phyloP scores from a whole-genome alignment of 2,329 filamentous ascomycete genomes.

The Aspergillus jensenii region DNA sequence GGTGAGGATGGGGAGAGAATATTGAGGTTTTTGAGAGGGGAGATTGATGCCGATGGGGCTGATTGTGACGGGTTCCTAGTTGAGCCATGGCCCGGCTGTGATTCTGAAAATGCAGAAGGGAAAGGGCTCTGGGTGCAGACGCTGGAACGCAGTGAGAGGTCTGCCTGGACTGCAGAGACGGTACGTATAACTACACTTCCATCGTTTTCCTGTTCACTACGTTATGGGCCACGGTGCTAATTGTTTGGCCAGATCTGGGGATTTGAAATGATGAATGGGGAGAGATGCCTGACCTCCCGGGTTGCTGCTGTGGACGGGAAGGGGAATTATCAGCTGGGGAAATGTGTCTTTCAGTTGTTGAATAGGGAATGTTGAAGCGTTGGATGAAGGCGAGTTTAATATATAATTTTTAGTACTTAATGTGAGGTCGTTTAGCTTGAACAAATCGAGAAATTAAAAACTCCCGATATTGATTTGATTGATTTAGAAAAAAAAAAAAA shows the following conservation, averaged over 20 bases:
- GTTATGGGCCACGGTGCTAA: neutral
- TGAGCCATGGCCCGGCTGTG: neutral
- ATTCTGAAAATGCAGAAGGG: neutral
- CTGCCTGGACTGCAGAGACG: neutral
- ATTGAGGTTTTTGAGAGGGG: neutral
- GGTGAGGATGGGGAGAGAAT: neutral
- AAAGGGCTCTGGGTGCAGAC: conserved; percentile 4
- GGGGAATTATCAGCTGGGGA: neutral
- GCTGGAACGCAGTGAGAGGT: neutral
- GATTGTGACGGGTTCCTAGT: neutral
- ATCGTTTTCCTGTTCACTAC: neutral
- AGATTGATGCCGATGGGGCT: neutral
- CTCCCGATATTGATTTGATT: no score
- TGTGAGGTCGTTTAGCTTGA: no score
- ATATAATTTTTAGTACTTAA: no score
- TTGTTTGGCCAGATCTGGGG: neutral
- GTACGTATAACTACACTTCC: neutral
- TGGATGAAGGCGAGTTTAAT: no score
- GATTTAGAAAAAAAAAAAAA: no score
- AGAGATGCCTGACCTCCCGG: neutral
- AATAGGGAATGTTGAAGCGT: neutral
- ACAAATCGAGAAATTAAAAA: no score
- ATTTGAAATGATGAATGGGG: neutral
- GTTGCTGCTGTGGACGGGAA: neutral
- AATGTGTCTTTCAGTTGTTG: neutral